Conservation (phyloP, 495 filamentous ascomycete genomes). For the Penicillium canariense region DNA sequence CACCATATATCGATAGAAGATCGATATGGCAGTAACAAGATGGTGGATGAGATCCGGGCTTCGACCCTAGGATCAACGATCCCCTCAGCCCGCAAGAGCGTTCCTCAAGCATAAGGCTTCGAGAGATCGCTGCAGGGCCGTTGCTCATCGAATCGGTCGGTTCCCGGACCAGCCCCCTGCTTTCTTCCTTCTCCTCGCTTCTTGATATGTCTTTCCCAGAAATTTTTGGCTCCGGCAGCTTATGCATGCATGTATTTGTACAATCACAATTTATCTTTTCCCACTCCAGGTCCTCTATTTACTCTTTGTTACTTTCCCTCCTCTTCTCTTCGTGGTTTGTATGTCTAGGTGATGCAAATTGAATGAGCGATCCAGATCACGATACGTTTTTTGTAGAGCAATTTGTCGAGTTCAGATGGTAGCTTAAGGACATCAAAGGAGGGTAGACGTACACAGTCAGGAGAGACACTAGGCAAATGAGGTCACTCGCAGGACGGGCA, state of each 20-base stretch:
- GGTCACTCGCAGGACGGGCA: neutral
- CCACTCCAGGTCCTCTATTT: conserved; percentile 21
- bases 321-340: conserved; percentile 29
- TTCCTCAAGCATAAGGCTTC: neutral
- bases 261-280: conserved; percentile 30
- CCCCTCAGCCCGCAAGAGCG: neutral
- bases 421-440: no score
- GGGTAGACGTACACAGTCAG: neutral
- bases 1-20: conserved; percentile 4
- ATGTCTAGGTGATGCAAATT: conserved; percentile 36
- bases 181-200: conserved; percentile 25
- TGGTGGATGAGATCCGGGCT: conserved; percentile 1
- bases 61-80: neutral
- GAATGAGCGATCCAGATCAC: conserved; percentile 11
- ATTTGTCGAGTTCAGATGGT: no score
- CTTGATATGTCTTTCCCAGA: conserved; percentile 27
- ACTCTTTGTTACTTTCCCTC: conserved; percentile 22
- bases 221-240: conserved; percentile 37
- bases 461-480: neutral
- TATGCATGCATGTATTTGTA: conserved; percentile 50
- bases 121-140: neutral
- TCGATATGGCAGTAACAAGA: neutral
- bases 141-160: neutral
- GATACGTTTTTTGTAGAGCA: conserved; percentile 1
- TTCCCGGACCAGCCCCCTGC: neutral